A percentile compares a stretch with the other conserved stretches of the same genome.
These are phyloP conservation scores for Solanum gandarillasii DNA, from an alignment of 257 asterid species.

Conservation along the genomic window DNA sequence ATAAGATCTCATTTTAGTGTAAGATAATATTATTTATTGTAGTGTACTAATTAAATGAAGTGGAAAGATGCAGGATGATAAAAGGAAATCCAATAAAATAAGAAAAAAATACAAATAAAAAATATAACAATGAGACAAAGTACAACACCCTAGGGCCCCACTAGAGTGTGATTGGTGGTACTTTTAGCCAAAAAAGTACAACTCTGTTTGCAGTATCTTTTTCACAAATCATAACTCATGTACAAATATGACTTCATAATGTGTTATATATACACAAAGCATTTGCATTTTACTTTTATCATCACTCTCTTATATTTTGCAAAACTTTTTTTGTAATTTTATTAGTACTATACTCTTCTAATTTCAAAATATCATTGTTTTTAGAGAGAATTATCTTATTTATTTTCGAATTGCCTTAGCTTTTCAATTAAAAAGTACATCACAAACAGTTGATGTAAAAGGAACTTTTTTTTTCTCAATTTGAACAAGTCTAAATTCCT, in stretches of 20 bases:
- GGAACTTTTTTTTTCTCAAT: background rate
- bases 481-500: background rate
- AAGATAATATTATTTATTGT: background rate
- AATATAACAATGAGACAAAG: background rate
- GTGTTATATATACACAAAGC: background rate
- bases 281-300: background rate
- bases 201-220: constrained; percentile 3
- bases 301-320: background rate
- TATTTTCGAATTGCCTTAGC: background rate
- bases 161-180: background rate
- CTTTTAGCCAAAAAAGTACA: constrained; percentile 5
- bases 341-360: background rate
- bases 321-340: background rate
- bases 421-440: background rate
- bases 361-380: background rate
- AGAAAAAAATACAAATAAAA: background rate
- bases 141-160: background rate
- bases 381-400: background rate
- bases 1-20: background rate
- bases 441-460: background rate
- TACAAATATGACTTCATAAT: background rate
- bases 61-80: background rate
- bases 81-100: background rate
- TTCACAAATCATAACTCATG: background rate
- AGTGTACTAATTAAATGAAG: background rate